A percentile compares a stretch with the other conserved stretches of the same genome.
phyloP scores from a whole-genome alignment of 1,139 yeast genomes.

The Sporopachydermia cereana region DNA sequence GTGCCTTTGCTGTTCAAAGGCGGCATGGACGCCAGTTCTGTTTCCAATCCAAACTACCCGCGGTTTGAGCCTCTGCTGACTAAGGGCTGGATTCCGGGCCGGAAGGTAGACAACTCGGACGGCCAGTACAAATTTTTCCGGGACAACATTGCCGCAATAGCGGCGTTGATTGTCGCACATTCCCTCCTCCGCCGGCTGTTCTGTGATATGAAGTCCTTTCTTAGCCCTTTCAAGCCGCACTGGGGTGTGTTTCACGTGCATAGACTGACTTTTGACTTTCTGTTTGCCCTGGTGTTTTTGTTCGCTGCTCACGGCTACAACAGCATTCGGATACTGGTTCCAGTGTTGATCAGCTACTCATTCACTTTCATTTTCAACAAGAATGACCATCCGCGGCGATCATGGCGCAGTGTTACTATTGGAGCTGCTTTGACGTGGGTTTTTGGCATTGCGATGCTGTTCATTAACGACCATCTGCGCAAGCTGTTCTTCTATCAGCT shows the following conservation, averaged over 20 bases:
- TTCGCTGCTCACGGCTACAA: constrained; percentile 74
- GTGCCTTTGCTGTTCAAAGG: constrained; percentile 78
- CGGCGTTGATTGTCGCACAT: constrained; percentile 45
- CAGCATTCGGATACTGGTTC: constrained; percentile 44
- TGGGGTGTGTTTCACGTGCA: constrained; percentile 13
- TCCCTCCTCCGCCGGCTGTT: constrained; percentile 33
- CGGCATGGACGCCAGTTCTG: constrained; percentile 41
- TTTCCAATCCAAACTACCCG: constrained; percentile 64
- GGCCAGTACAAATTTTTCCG: constrained; percentile 81
- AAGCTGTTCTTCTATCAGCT: constrained; percentile 30
- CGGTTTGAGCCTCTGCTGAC: constrained; percentile 49
- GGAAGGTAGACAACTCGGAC: constrained; percentile 80
- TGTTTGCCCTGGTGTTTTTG: constrained; percentile 61
- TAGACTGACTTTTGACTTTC: constrained; percentile 53
- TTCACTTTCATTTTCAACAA: constrained; percentile 34
- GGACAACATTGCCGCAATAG: constrained; percentile 56
- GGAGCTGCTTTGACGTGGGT: constrained; percentile 48
- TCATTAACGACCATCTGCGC: constrained; percentile 61
- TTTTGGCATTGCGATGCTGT: constrained; percentile 65
- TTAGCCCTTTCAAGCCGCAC: constrained; percentile 13
- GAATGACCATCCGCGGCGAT: constrained; percentile 13
- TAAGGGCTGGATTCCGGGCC: constrained; percentile 66
- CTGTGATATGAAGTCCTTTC: constrained; percentile 10
- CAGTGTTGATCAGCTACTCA: constrained; percentile 41
- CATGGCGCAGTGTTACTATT: constrained; percentile 15